phyloP scores from a whole-genome alignment of 2,329 filamentous ascomycete species.

The Alternaria sp. region DNA sequence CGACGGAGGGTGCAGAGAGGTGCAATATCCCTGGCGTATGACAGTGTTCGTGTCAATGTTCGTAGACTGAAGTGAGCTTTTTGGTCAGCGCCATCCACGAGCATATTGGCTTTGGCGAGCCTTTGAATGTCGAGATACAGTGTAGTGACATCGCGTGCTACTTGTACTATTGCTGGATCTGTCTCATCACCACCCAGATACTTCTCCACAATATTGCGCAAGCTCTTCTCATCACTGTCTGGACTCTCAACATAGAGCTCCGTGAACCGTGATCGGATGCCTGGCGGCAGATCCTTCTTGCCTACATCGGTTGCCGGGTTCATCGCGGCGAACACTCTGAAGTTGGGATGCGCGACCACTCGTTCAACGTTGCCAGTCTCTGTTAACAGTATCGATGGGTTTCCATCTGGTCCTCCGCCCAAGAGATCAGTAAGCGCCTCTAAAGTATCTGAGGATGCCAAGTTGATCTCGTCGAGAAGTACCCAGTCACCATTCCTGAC shows the following conservation, averaged over 20 bases:
- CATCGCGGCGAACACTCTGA: constrained; percentile 98
- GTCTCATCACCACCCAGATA: constrained; percentile 78
- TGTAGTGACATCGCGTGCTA: constrained; percentile 81
- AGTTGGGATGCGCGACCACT: constrained; percentile 87
- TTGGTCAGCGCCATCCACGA: constrained; percentile 95
- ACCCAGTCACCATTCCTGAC: constrained; percentile 97
- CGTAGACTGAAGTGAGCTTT: constrained; percentile 96
- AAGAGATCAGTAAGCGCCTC: constrained; percentile 93
- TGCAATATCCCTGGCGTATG: constrained; percentile 86
- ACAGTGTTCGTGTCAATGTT: constrained; percentile 88
- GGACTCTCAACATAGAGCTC: constrained; percentile 94
- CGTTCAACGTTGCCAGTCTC: constrained; percentile 94
- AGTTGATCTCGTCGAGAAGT: constrained; percentile 94
- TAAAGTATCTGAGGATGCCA: constrained; percentile 92
- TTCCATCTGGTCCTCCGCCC: constrained; percentile 72
- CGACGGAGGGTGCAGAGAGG: constrained; percentile 85
- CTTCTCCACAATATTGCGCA: constrained; percentile 86
- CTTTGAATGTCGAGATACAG: constrained; percentile 90
- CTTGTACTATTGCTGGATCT: constrained; percentile 72
- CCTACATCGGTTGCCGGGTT: constrained; percentile 98
- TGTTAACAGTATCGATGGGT: constrained; percentile 85
- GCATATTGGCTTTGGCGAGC: constrained; percentile 78
- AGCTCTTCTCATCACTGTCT: constrained; percentile 84
- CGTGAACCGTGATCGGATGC: constrained; percentile 90
- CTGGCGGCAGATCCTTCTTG: constrained; percentile 90